Conservation (phyloP, 306 rosid genomes). For the Quercus engelmannii region DNA sequence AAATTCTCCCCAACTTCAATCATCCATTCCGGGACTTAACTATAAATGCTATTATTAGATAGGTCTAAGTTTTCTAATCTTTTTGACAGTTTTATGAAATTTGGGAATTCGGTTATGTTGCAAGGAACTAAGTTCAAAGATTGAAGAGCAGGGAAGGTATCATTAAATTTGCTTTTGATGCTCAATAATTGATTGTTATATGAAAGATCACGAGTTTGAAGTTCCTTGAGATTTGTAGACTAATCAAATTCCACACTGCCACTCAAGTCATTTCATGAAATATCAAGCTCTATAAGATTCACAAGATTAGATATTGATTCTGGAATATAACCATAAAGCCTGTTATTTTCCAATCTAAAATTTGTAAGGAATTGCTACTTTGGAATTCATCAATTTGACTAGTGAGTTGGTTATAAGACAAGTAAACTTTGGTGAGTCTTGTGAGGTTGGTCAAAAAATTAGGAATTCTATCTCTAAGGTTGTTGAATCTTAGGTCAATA, state of each 20-base stretch:
- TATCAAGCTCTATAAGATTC: fast-evolving
- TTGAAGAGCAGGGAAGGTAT: neutral
- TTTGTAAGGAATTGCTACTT: neutral
- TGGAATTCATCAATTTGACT: neutral
- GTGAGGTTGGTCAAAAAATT: no score
- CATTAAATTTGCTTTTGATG: neutral
- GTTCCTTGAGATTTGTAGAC: neutral
- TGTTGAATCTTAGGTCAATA: neutral
- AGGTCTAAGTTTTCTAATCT: no score
- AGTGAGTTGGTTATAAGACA: no score
- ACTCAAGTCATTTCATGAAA: slow-evolving; percentile 15
- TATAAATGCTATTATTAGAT: no score
- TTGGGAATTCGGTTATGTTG: slow-evolving; percentile 18
- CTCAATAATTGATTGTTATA: neutral
- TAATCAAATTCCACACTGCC: neutral
- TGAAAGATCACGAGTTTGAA: neutral
- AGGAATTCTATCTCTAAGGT: neutral
- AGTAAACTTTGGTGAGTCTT: no score
- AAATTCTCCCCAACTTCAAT: neutral
- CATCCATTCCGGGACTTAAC: no score
- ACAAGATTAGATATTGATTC: slow-evolving; percentile 10
- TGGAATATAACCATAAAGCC: slow-evolving; percentile 2
- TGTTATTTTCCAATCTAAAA: neutral
- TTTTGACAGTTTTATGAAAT: neutral
- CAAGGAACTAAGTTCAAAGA: neutral